Base-by-base conservation (phyloP, 2,329 filamentous ascomycete genomes). In the Penicillium occitanis region DNA sequence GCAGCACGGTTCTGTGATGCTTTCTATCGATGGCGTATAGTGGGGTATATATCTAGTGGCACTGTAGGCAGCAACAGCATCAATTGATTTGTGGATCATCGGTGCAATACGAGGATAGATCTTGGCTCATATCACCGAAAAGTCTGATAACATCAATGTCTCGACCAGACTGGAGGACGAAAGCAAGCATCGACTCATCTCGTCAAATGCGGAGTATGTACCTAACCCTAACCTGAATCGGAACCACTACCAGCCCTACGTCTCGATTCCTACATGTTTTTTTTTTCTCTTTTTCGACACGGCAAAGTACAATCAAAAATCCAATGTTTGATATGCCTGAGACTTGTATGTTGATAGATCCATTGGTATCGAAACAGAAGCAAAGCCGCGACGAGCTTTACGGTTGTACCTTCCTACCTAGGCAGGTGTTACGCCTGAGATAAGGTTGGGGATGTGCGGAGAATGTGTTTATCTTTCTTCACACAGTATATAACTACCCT, bases 351-450 rank as follows among this genome's bases (percentile, higher is more conserved):
- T 3, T 10, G 17, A 53, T 33, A 14, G 50, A 28, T 11, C 7
- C 22, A n/a, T 19, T 30, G 22, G 11, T 30, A 51, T 51, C 17
- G 17, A 33, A 30, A 10, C 19, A 33, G 28, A 30, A 28, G 14
- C 28, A 50, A 35, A n/a, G 6, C 28, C 1, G 25, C 17, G 6
- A 14, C 8, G n/a, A 30, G 11, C 5, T 42, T 30, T 14, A 8
- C 57, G 57, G 57, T 8, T 60, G 14, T 42, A 60, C 57, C 57
- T 60, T 30, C 57, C 57, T 60, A 46, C 30, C 22, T 46, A 33
- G 57, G 57, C 37, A 60, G 57, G 57, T 60, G 13, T 28, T 30
- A 33, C 14, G 57, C 37, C 22, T 5, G n/a, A 6, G 57, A 46
- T 60, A 60, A 60, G 57, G 57, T 44, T 60, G 50, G 7, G 7